A percentile compares a stretch with the other conserved stretches of the same genome.
Conservation (phyloP, 768 basidiomycete species). For the Tulasnella sp. region DNA sequence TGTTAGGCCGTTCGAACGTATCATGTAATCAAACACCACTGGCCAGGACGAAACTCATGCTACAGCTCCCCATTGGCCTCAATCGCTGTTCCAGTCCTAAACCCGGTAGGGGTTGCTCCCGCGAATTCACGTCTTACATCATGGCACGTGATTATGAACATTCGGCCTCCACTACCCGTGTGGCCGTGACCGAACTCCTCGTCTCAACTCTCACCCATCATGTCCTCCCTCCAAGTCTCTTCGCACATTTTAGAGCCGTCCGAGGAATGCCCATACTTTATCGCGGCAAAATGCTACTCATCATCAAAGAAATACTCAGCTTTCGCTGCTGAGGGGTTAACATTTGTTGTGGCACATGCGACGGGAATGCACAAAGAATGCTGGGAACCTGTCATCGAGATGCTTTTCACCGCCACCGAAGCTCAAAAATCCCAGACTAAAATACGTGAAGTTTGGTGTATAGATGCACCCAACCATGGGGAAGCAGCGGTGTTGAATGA, state of each 20-base stretch:
- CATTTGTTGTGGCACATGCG: constrained; percentile 17
- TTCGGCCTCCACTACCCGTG: background rate
- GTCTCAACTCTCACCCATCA: background rate
- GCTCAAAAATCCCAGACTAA: background rate
- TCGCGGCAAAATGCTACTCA: constrained; percentile 13
- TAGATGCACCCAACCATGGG: constrained; percentile 28
- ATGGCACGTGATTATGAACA: constrained; percentile 1
- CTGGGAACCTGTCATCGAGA: constrained; percentile 26
- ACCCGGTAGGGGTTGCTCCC: background rate
- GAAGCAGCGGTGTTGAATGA: constrained; percentile 24
- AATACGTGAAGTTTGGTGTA: constrained; percentile 28
- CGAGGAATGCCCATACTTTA: background rate
- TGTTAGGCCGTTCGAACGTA: too few species aligned
- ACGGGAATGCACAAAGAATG: constrained; percentile 28
- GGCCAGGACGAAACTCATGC: too few species aligned
- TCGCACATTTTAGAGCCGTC: background rate
- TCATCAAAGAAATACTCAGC: background rate
- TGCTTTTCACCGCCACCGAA: background rate
- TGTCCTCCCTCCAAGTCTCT: background rate
- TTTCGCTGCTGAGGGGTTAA: constrained; percentile 10
- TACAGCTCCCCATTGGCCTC: background rate
- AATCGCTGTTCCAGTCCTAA: background rate
- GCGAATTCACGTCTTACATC: background rate
- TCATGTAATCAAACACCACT: too few species aligned
- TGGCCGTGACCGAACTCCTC: background rate